A percentile compares a stretch with the other conserved stretches of the same genome.
Conservation (phyloP, 2,329 filamentous ascomycete species). For the Metarhizium album region DNA sequence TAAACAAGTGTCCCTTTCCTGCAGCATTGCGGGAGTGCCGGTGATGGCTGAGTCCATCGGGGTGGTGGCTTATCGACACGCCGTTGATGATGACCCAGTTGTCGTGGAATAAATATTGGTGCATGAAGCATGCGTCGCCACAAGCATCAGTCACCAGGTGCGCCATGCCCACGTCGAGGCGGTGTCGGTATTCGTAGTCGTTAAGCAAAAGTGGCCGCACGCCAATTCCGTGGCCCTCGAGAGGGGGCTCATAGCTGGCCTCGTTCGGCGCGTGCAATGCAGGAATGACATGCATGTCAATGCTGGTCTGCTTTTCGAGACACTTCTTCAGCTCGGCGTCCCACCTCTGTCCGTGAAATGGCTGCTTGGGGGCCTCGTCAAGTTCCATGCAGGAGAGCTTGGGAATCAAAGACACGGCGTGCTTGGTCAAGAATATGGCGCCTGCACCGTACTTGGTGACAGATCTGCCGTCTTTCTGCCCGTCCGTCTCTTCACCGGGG, state of each 20-base stretch:
- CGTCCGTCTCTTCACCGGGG: constrained; percentile 32
- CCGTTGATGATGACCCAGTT: constrained; percentile 38
- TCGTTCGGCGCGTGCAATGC: constrained; percentile 30
- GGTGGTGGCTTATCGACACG: constrained; percentile 32
- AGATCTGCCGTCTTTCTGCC: constrained; percentile 25
- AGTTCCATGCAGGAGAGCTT: constrained; percentile 26
- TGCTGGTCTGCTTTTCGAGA: constrained; percentile 21
- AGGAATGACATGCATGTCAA: constrained; percentile 30
- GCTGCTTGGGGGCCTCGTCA: constrained; percentile 5
- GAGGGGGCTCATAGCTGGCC: constrained; percentile 17
- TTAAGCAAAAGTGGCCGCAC: constrained; percentile 30
- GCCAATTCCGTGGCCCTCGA: constrained; percentile 28
- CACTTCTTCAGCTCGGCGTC: constrained; percentile 31
- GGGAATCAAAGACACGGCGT: constrained; percentile 23
- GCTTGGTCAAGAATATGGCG: constrained; percentile 29
- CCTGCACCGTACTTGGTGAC: constrained; percentile 33
- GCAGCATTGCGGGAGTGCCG: neutral
- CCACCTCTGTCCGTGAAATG: constrained; percentile 24
- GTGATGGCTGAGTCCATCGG: constrained; percentile 22
- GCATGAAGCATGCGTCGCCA: constrained; percentile 36
- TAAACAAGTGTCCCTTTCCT: constrained; percentile 1
- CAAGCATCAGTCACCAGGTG: constrained; percentile 31
- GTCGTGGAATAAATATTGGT: constrained; percentile 34
- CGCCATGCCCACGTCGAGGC: constrained; percentile 28
- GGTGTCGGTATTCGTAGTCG: constrained; percentile 26